phyloP scores from a whole-genome alignment of 371 early-diverging fungal genomes.

The Apophysomyces elegans region DNA sequence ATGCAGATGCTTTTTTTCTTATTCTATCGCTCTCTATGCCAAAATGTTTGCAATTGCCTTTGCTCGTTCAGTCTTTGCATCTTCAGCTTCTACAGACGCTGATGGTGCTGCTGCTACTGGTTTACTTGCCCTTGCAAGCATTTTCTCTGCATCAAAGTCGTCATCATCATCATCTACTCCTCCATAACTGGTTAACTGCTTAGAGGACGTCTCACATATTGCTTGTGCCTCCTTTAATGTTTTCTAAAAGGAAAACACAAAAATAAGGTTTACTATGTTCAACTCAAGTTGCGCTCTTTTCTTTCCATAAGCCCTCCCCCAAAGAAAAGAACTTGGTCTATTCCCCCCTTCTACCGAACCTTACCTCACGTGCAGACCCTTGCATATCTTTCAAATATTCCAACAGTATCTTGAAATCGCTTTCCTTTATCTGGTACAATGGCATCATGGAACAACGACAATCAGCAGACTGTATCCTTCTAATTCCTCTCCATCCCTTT shows the following conservation, averaged over 20 bases:
- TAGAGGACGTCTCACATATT: slow-evolving; percentile 20
- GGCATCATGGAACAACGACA: neutral
- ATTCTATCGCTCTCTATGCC: neutral
- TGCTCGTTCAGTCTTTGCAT: slow-evolving; percentile 30
- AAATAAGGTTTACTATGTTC: too few species aligned
- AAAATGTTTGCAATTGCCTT: slow-evolving; percentile 28
- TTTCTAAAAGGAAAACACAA: slow-evolving; percentile 22
- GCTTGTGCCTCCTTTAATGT: slow-evolving; percentile 36
- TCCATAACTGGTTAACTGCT: slow-evolving; percentile 30
- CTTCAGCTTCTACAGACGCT: slow-evolving; percentile 1
- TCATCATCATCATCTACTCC: slow-evolving; percentile 32
- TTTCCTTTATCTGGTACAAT: slow-evolving; percentile 24
- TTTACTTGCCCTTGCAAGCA: slow-evolving; percentile 30
- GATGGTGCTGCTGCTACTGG: too few species aligned
- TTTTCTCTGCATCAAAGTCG: slow-evolving; percentile 51
- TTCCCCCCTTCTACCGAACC: slow-evolving; percentile 1
- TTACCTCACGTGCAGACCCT: slow-evolving; percentile 47
- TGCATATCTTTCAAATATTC: slow-evolving; percentile 46
- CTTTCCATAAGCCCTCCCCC: too few species aligned
- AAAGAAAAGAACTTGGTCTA: neutral
- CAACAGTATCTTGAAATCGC: slow-evolving; percentile 40
- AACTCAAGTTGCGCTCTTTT: neutral
- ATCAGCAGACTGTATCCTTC: too few species aligned
- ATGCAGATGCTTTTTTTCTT: too few species aligned
- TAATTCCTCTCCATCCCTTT: neutral